phyloP scores from a whole-genome alignment of 2,329 filamentous ascomycete genomes.

The Clarireedia homoeocarpa region DNA sequence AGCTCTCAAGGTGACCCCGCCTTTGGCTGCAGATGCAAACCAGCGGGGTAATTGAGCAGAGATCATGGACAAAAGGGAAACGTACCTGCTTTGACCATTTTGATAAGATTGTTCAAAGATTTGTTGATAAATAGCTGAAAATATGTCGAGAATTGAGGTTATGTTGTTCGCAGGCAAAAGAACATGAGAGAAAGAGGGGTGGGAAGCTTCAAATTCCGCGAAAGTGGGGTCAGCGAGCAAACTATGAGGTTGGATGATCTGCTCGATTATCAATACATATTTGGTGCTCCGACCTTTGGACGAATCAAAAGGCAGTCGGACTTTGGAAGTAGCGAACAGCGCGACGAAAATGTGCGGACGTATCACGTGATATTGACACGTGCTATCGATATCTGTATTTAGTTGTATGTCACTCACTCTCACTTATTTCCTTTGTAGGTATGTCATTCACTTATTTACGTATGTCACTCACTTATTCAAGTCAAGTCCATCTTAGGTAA shows the following conservation, averaged over 20 bases:
- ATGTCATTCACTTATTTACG: no score
- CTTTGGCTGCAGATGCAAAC: slow-evolving; percentile 14
- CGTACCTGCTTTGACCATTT: slow-evolving; percentile 98
- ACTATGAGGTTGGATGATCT: neutral
- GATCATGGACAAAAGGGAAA: slow-evolving; percentile 21
- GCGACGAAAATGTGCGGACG: no score
- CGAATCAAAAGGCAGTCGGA: neutral
- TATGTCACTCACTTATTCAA: no score
- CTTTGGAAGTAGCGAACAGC: neutral
- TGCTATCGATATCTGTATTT: no score
- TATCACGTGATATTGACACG: no score
- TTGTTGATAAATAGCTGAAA: neutral
- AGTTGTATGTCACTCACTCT: no score
- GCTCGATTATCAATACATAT: slow-evolving; percentile 2
- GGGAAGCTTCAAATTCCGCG: neutral
- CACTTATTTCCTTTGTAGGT: no score
- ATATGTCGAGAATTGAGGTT: neutral
- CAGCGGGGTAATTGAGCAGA: slow-evolving; percentile 4
- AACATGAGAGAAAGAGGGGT: slow-evolving; percentile 4
- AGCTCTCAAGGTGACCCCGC: slow-evolving; percentile 37
- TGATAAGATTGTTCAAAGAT: slow-evolving; percentile 46
- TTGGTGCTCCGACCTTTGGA: neutral
- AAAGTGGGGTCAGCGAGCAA: slow-evolving; percentile 3
- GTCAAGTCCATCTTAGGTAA: no score
- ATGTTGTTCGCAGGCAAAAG: slow-evolving; percentile 2